Evolutionary conservation across 805 yeast genomes (phyloP).

Genomic region (Sugiyamaella chiloensis): DNA sequence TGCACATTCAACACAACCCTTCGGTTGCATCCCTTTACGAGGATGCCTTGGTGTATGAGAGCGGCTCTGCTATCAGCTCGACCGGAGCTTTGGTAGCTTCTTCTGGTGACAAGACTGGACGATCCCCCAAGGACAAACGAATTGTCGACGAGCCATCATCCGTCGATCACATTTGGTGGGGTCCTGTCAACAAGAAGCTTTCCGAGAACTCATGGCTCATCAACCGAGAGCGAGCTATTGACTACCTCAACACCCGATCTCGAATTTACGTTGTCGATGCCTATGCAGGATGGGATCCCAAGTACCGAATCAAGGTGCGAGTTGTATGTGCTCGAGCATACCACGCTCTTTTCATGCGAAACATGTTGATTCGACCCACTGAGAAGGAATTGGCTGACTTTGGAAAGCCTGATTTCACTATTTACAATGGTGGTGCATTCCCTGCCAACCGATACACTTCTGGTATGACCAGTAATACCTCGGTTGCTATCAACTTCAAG

Average conservation of each 20-base stretch:
- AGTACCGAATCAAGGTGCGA: conserved; percentile 92
- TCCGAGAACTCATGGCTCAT: conserved; percentile 93
- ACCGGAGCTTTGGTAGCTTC: conserved; percentile 94
- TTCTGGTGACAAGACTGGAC: conserved; percentile 94
- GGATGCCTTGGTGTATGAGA: conserved; percentile 81
- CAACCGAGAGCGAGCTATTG: conserved; percentile 94
- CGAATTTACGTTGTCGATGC: conserved; percentile 95
- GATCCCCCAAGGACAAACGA: conserved; percentile 98
- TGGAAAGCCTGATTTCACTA: conserved; percentile 97
- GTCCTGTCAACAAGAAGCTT: conserved; percentile 95
- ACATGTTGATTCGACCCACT: conserved; percentile 95
- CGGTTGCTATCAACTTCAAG: conserved; percentile 94
- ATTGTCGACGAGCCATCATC: conserved; percentile 93
- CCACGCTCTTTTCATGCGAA: conserved; percentile 97
- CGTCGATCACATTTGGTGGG: conserved; percentile 92
- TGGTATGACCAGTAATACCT: conserved; percentile 95
- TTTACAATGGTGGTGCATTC: conserved; percentile 98
- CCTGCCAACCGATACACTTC: conserved; percentile 95
- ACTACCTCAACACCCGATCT: conserved; percentile 92
- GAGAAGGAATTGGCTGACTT: conserved; percentile 81
- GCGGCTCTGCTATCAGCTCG: conserved; percentile 85
- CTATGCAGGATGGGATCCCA: conserved; percentile 98
- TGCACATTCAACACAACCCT: conserved; percentile 67
- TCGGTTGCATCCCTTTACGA: conserved; percentile 91
- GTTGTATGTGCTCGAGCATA: conserved; percentile 97